Conservation (phyloP, 805 yeast species). For the Candida golubevii region DNA sequence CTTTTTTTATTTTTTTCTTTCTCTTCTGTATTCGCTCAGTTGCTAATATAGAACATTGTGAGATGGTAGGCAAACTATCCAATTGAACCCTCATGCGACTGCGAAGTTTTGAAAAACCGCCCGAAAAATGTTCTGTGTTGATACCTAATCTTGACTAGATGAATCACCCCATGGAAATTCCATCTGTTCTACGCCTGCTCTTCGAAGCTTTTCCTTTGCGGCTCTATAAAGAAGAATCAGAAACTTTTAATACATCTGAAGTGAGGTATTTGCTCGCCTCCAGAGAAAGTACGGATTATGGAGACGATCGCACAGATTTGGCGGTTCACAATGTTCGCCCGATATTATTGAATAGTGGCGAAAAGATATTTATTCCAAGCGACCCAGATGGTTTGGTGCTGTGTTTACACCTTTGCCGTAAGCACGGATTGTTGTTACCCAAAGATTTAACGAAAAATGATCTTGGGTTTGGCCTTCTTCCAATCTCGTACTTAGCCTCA, state of each 20-base stretch:
- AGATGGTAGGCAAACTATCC: too few relatives aligned
- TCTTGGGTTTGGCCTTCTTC: constrained; percentile 26
- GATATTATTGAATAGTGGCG: constrained; percentile 9
- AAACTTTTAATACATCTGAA: not conserved
- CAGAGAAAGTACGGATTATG: not conserved
- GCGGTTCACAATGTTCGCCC: constrained; percentile 48
- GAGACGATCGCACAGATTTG: constrained; percentile 35
- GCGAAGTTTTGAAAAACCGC: too few relatives aligned
- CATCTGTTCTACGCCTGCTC: constrained; percentile 39
- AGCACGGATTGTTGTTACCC: constrained; percentile 44
- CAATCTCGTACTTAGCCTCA: constrained; percentile 47
- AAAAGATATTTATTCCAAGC: constrained; percentile 36
- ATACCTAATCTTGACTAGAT: too few relatives aligned
- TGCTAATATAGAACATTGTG: too few relatives aligned
- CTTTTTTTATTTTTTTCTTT: too few relatives aligned
- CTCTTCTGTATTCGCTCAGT: too few relatives aligned
- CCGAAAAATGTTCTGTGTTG: too few relatives aligned
- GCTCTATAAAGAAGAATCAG: constrained; percentile 22
- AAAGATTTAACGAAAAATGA: constrained; percentile 3
- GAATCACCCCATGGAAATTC: constrained; percentile 24
- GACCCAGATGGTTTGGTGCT: constrained; percentile 56
- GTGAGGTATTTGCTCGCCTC: not conserved
- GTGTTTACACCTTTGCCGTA: constrained; percentile 43
- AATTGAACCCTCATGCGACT: too few relatives aligned
- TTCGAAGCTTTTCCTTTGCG: constrained; percentile 51